Conservation (phyloP, 2,329 filamentous ascomycete genomes). For the Xylariaceae sp. region DNA sequence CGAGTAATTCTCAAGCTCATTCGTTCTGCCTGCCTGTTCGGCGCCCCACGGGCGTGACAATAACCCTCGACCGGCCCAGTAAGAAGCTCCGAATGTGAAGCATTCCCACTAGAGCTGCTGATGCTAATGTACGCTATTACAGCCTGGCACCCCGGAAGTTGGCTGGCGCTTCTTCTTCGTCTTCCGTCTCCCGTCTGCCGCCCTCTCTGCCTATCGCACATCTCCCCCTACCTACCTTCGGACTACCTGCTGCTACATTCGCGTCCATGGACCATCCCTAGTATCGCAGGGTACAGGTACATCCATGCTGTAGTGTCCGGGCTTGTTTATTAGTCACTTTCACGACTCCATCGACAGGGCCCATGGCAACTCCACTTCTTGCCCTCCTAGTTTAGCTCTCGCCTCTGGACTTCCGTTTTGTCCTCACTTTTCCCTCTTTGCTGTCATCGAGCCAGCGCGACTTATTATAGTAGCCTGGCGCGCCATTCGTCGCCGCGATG, state of each 20-base stretch:
- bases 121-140: slow-evolving; percentile 2
- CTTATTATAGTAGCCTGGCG: slow-evolving; percentile 2
- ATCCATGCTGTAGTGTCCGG: neutral
- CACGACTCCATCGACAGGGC: slow-evolving; percentile 4
- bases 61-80: slow-evolving; percentile 11
- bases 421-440: slow-evolving; percentile 2
- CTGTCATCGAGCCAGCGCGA: neutral
- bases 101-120: slow-evolving; percentile 3
- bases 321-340: slow-evolving; percentile 3
- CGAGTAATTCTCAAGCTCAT: neutral
- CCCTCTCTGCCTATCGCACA: neutral
- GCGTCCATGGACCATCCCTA: neutral
- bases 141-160: slow-evolving; percentile 17
- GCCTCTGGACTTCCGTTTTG: slow-evolving; percentile 5
- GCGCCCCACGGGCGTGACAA: slow-evolving; percentile 1
- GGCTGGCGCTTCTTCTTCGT: slow-evolving; percentile 11
- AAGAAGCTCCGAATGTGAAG: slow-evolving; percentile 9
- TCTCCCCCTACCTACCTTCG: neutral
- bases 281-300: neutral
- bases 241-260: neutral
- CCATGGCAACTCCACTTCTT: slow-evolving; percentile 16
- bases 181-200: neutral
- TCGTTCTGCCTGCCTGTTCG: slow-evolving; percentile 7
- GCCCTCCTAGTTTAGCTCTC: slow-evolving; percentile 11
- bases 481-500: slow-evolving; percentile 13